Evolutionary conservation across 164 flowering plant species (phyloP), one percentile per base, ranked within the genome.

Genomic region (Chloranthus sessilifolius): DNA sequence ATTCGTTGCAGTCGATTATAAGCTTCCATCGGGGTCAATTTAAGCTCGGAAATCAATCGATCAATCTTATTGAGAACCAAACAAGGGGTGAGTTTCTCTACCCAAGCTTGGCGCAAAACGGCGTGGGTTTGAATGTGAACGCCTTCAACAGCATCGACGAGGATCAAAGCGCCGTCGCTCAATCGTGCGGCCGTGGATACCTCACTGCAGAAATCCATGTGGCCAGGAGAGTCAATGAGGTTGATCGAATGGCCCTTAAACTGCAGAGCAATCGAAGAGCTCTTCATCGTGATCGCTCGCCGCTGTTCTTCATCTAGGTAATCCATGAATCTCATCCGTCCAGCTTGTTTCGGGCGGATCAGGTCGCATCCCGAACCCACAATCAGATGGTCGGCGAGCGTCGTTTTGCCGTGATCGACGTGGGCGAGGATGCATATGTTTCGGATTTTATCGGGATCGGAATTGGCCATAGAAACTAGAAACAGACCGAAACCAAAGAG

Each of bases 241-340:
- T 89, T 88, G 4, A 88, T 70, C 0, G 67, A 64, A 60, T 79
- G 42, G 4, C 68, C 80, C 24, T 70, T 68, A 48, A 61, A 82
- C 1, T 51, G 38, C 31, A 89, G 70, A 48, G 79, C 63, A 22
- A 89, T 80, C 0, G 97, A 86, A 14, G 95, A 81, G 49, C 95
- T 87, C 66, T 90, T 90, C 96, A 90, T 90, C 1, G 98, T 90
- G 12, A 90, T 90, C 0, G 98, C 95, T n/a, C 98, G 65, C 60
- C 94, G 66, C 46, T 90, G 98, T 47, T 90, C 98, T 65, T 90
- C 98, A 38, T 87, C 95, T 0, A 90, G 70, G 52, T 68, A 90
- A 58, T 90, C 98, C 95, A 90, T 79, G 58, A 67, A 81, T 42
- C 91, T 70, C 31, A 82, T 67, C 43, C 70, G 70, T 1, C 98